Evolutionary conservation across 2,329 filamentous ascomycete species (phyloP).

Genomic region (Sarocladiaceae sp.): DNA sequence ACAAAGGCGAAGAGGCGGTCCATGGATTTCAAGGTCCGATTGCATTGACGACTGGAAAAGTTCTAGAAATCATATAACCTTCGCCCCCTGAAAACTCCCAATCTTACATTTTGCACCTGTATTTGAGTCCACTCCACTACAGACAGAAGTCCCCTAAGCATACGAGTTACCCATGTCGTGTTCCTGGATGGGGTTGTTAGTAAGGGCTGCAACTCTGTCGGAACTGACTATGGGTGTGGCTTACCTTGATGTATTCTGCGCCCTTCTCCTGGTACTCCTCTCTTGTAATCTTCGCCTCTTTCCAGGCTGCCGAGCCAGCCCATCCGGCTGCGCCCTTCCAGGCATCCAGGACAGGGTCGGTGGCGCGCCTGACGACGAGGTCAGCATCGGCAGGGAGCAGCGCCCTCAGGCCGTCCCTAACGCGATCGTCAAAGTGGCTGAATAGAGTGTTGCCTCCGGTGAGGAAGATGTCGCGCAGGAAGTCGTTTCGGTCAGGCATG

Average conservation of each 20-base stretch:
- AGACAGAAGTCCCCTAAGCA: slow-evolving; percentile 24
- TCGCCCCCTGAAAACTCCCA: background rate
- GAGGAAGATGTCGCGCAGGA: slow-evolving; percentile 82
- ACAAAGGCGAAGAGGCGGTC: background rate
- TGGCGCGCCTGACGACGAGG: slow-evolving; percentile 66
- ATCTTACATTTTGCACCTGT: slow-evolving; percentile 8
- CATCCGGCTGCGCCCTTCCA: slow-evolving; percentile 91
- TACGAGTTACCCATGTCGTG: slow-evolving; percentile 61
- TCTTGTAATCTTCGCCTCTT: slow-evolving; percentile 61
- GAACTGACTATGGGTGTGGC: slow-evolving; percentile 16
- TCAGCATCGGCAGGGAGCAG: slow-evolving; percentile 63
- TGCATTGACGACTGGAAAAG: background rate
- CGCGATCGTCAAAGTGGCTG: slow-evolving; percentile 74
- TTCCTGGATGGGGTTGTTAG: slow-evolving; percentile 37
- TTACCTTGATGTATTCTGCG: slow-evolving; percentile 82
- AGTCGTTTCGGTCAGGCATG: slow-evolving; percentile 52
- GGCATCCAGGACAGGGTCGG: slow-evolving; percentile 75
- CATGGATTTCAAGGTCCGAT: background rate
- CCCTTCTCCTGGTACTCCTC: slow-evolving; percentile 92
- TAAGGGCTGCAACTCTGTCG: background rate
- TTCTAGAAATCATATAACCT: background rate
- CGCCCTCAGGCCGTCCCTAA: slow-evolving; percentile 65
- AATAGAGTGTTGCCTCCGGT: slow-evolving; percentile 93
- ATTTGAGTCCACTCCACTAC: slow-evolving; percentile 13
- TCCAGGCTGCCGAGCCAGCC: slow-evolving; percentile 58